Conservation (phyloP, 2,329 filamentous ascomycete genomes). For the Fusarium newnesense region DNA sequence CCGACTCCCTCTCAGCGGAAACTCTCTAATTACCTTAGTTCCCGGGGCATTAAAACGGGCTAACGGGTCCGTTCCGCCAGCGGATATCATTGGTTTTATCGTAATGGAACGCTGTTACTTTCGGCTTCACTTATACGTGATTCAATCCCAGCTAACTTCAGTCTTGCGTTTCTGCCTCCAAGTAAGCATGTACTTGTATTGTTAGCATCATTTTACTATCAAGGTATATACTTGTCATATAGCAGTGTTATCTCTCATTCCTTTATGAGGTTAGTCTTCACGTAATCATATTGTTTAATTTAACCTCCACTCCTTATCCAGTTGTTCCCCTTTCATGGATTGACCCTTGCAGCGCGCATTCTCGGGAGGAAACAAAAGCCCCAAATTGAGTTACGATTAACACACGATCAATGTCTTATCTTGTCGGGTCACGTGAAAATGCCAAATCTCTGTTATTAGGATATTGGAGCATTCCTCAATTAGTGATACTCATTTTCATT, state of each 20-base stretch:
- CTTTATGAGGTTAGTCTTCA: not conserved
- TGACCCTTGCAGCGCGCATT: not conserved
- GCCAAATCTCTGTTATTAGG: not conserved
- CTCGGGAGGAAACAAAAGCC: not conserved
- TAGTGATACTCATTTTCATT: not conserved
- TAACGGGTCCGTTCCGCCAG: slow-evolving; percentile 5
- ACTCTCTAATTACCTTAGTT: slow-evolving; percentile 24
- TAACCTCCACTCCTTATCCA: slow-evolving; percentile 2
- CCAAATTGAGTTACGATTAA: not conserved
- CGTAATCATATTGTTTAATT: slow-evolving; percentile 13
- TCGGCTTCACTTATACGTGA: not conserved
- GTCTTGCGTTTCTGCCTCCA: not conserved
- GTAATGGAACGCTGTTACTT: not conserved
- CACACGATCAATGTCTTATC: not conserved
- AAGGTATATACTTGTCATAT: not conserved
- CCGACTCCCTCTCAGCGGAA: slow-evolving; percentile 6
- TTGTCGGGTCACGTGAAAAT: too few relatives aligned
- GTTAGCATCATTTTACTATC: not conserved
- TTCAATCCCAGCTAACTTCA: not conserved
- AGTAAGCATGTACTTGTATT: not conserved
- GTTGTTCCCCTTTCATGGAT: slow-evolving; percentile 8
- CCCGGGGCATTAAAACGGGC: slow-evolving; percentile 6
- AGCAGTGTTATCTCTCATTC: not conserved
- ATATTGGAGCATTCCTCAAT: not conserved
- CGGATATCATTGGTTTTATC: slow-evolving; percentile 26